Base-by-base conservation (phyloP, 208 protist genomes). In the Trypanosoma cruzi region DNA sequence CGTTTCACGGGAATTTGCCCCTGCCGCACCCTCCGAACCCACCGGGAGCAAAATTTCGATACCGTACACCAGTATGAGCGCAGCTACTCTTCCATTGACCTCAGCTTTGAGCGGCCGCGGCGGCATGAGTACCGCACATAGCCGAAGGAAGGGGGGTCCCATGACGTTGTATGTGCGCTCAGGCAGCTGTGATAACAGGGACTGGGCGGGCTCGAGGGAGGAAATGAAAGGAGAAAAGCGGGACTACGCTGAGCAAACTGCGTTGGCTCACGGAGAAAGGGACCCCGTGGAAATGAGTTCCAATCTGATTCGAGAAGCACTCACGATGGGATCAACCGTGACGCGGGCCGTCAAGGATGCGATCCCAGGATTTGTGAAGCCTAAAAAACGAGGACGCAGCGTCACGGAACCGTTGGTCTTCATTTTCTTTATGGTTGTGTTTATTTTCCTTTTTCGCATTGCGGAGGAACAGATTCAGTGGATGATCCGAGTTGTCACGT, bases 401-500 rank as follows among this genome's bases (percentile, higher is more conserved):
- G 28, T 62, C 11, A 66, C 57, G 16, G 71, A 59, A 4, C 50
- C 75, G 1, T 40, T 86, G 20, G 69, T 93, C 0, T 81, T 94
- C 37, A 37, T 90, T 14, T 94, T 86, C 46, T 83, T 92, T 66
- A 60, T 89, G 22, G 57, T 91, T 24, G 62, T 85, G 0, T 63
- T 84, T 57, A 82, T 89, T 4, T 85, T 90, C 28, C n/a, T 85
- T 4, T 65, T 92, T 28, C 22, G 60, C 18, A 53, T 78, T 22
- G 73, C 85, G 13, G 55, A 76, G 22, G 60, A 69, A 11, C 64
- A 73, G 24, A 65, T 79, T 28, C 56, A 66, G 18, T 37, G 71
- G 55, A 54, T 88, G 32, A 49, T 73, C 24, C 71, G 75, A 46
- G 48, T 86, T 13, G 64, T 74, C 2, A 70, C 72, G 20, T 53